Conservation (phyloP, 345 rosid genomes). For the Angophora floribunda region DNA sequence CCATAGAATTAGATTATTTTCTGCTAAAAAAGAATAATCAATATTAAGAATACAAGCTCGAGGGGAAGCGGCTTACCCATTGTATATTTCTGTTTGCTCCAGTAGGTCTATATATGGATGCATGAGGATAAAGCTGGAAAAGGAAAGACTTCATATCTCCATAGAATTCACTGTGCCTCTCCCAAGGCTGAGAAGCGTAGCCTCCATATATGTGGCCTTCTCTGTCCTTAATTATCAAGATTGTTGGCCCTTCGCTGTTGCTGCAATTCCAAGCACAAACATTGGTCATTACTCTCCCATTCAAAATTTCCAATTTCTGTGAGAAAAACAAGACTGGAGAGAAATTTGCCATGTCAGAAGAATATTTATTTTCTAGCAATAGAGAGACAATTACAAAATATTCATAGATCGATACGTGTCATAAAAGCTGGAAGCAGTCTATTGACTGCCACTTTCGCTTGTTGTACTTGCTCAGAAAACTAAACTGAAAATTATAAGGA, state of each 20-base stretch:
- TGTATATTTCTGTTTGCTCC: constrained; percentile 80
- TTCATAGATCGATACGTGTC: neutral
- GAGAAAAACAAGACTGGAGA: neutral
- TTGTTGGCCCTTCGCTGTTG: constrained; percentile 45
- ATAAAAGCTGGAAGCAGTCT: neutral
- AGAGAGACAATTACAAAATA: neutral
- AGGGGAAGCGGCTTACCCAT: constrained; percentile 41
- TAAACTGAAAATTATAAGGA: neutral
- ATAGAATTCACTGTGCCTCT: constrained; percentile 72
- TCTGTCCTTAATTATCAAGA: constrained; percentile 68
- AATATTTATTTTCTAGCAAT: neutral
- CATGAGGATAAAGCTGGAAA: constrained; percentile 70
- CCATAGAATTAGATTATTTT: neutral
- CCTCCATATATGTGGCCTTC: constrained; percentile 83
- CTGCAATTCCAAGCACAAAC: constrained; percentile 40
- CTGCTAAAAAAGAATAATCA: neutral
- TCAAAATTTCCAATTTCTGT: neutral
- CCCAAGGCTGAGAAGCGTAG: constrained; percentile 92
- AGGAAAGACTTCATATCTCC: constrained; percentile 91
- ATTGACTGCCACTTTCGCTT: neutral
- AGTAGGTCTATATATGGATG: constrained; percentile 68
- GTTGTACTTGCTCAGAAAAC: neutral
- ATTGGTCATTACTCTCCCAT: neutral
- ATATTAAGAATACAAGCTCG: neutral
- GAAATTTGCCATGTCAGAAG: neutral